Percentiles rank a stretch among this genome's conserved stretches.
phyloP scores from a whole-genome alignment of 805 yeast species.

The Nakazawaea peltata region DNA sequence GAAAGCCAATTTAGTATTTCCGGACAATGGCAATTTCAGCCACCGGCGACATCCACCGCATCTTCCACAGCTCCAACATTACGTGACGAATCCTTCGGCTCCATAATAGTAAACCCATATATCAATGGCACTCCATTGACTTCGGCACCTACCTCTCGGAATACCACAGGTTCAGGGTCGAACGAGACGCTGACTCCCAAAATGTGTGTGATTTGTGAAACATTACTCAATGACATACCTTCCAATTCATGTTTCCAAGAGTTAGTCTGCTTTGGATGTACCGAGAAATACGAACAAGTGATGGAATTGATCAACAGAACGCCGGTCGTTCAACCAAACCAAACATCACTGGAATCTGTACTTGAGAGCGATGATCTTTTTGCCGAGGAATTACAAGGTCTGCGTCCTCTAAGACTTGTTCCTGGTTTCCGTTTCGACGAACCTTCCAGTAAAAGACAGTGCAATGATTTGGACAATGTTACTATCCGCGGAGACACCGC shows the following conservation, averaged over 20 bases:
- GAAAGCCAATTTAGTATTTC: constrained; percentile 1
- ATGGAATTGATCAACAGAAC: constrained; percentile 5
- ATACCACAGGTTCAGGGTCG: background rate
- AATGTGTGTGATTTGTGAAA: constrained; percentile 7
- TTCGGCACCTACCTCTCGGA: background rate
- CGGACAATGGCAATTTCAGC: background rate
- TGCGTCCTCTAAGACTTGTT: constrained; percentile 1
- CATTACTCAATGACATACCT: background rate
- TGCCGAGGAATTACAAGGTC: background rate
- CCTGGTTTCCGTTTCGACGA: constrained; percentile 1
- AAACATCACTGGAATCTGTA: background rate
- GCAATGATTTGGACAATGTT: constrained; percentile 4
- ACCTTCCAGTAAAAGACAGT: constrained; percentile 4
- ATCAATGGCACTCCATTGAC: background rate
- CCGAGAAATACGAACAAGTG: constrained; percentile 8
- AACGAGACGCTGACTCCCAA: background rate
- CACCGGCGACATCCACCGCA: background rate
- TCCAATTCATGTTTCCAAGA: constrained; percentile 5
- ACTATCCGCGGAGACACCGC: background rate
- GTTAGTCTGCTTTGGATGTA: constrained; percentile 8
- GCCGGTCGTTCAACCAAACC: background rate
- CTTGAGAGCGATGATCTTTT: background rate
- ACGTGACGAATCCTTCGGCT: background rate
- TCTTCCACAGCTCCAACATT: background rate
- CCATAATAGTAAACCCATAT: background rate